Evolutionary conservation across 2,329 filamentous ascomycete species (phyloP).

Genomic region (Fusarium tanahbumbuense): DNA sequence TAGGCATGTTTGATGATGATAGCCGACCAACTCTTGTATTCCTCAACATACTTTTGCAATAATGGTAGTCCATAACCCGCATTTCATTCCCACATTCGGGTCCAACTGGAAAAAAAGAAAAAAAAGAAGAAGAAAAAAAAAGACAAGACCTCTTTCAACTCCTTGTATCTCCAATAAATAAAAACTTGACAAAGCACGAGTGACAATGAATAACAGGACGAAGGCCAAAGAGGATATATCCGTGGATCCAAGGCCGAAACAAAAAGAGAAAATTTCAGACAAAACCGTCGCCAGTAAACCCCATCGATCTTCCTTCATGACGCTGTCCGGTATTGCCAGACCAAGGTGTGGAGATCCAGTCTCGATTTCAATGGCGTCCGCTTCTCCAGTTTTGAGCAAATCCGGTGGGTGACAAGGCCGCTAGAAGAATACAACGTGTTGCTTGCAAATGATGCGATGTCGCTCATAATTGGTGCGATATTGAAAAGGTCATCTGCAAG

Average conservation of each 20-base stretch:
- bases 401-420: neutral
- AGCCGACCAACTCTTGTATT: constrained; percentile 22
- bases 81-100: neutral
- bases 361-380: neutral
- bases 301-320: neutral
- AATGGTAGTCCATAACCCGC: constrained; percentile 1
- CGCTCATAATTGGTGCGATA: neutral
- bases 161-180: constrained; percentile 7
- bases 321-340: neutral
- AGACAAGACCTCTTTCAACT: constrained; percentile 7
- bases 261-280: neutral
- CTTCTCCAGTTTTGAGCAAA: neutral
- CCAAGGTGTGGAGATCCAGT: neutral
- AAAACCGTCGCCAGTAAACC: neutral
- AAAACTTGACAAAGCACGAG: neutral
- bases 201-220: constrained; percentile 5
- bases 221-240: neutral
- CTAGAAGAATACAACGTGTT: neutral
- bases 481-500: neutral
- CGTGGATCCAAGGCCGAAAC: constrained; percentile 10
- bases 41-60: constrained; percentile 32
- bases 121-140: neutral
- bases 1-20: neutral
- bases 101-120: neutral
- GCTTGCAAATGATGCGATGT: neutral